phyloP scores from a whole-genome alignment of 1,284 basidiomycete genomes.

The Apiotrichum gracile region DNA sequence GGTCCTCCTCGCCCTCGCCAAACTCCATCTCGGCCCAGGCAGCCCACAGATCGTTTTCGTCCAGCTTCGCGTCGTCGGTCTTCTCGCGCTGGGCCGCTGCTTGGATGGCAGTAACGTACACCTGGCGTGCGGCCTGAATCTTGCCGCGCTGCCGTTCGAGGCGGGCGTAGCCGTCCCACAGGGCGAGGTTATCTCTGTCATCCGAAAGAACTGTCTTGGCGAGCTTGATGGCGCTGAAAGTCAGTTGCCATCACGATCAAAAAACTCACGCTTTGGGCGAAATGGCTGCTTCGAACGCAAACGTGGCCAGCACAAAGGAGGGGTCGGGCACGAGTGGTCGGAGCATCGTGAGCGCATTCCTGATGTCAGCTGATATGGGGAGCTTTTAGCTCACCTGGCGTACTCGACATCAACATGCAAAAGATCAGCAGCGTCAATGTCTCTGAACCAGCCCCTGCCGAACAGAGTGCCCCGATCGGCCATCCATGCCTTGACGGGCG shows the following conservation, averaged over 20 bases:
- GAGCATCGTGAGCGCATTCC: slow-evolving; percentile 30
- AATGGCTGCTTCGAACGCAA: slow-evolving; percentile 42
- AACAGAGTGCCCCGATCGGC: slow-evolving; percentile 24
- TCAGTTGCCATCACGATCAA: not conserved
- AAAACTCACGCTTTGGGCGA: slow-evolving; percentile 31
- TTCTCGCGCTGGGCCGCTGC: slow-evolving; percentile 22
- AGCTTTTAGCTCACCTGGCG: slow-evolving; percentile 22
- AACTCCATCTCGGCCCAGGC: slow-evolving; percentile 86
- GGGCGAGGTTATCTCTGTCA: slow-evolving; percentile 59
- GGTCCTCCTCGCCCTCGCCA: slow-evolving; percentile 19
- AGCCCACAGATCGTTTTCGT: slow-evolving; percentile 61
- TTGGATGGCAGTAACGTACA: slow-evolving; percentile 61
- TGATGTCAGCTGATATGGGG: slow-evolving; percentile 3
- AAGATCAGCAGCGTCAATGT: slow-evolving; percentile 31
- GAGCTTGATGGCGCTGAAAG: slow-evolving; percentile 50
- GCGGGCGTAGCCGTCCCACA: slow-evolving; percentile 76
- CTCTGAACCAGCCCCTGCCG: slow-evolving; percentile 39
- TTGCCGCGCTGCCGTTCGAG: slow-evolving; percentile 69
- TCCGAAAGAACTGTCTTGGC: slow-evolving; percentile 65
- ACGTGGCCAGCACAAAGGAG: slow-evolving; percentile 39
- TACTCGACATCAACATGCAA: slow-evolving; percentile 29
- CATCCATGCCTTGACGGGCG: slow-evolving; percentile 36
- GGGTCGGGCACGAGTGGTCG: slow-evolving; percentile 37
- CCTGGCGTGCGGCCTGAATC: slow-evolving; percentile 67
- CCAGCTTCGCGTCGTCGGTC: slow-evolving; percentile 13